These are phyloP conservation scores for Globisporangium parvum DNA, from an alignment of 352 stramenopile species.

Conservation along the genomic window DNA sequence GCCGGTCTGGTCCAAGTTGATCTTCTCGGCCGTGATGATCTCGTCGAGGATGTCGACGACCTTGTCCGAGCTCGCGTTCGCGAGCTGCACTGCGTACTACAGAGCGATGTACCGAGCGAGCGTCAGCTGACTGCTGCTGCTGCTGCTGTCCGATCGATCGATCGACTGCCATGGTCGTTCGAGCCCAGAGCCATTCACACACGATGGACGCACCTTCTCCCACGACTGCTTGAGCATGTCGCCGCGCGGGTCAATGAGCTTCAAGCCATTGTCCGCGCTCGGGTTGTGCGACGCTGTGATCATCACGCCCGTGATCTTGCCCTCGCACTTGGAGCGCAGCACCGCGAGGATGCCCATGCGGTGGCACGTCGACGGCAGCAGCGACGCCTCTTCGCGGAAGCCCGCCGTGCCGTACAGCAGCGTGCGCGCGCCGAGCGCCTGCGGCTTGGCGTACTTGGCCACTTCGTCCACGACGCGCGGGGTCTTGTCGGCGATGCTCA, in stretches of 20 bases:
- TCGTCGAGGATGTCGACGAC: conserved; percentile 77
- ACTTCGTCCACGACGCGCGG: conserved; percentile 76
- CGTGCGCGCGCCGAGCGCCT: conserved; percentile 31
- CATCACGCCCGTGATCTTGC: conserved; percentile 90
- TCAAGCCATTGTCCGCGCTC: conserved; percentile 91
- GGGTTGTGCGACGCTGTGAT: conserved; percentile 94
- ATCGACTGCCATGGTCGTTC: too few relatives aligned
- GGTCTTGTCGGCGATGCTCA: conserved; percentile 70
- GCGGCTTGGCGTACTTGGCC: conserved; percentile 56
- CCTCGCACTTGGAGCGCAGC: conserved; percentile 69
- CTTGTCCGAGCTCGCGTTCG: conserved; percentile 77
- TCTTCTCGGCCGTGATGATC: conserved; percentile 69
- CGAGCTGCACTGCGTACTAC: conserved; percentile 73
- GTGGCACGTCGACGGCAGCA: conserved; percentile 90
- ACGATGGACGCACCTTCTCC: conserved; percentile 50
- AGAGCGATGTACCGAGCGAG: neutral
- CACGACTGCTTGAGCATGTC: conserved; percentile 90
- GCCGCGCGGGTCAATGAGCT: conserved; percentile 91
- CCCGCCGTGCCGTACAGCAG: conserved; percentile 93
- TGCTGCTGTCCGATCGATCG: too few relatives aligned
- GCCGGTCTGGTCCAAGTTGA: conserved; percentile 74
- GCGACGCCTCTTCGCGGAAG: conserved; percentile 89
- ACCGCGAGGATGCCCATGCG: conserved; percentile 89
- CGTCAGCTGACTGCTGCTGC: too few relatives aligned
- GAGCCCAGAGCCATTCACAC: neutral